Conservation (phyloP, 306 rosid genomes). For the Quercus berberidifolia region DNA sequence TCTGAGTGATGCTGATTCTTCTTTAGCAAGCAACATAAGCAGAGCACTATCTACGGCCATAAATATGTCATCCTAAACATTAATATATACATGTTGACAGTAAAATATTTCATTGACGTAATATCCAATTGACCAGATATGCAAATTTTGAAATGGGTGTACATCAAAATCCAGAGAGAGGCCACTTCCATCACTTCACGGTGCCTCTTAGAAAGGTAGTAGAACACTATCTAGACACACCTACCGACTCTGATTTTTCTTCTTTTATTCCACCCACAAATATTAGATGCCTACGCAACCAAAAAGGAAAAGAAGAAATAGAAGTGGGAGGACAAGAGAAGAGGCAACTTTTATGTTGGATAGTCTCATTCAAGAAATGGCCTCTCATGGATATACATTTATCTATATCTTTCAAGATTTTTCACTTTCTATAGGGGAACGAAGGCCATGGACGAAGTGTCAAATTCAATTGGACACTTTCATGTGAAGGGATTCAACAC, state of each 20-base stretch:
- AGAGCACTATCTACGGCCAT: neutral
- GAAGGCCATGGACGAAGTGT: neutral
- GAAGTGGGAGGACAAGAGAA: neutral
- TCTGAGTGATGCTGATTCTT: neutral
- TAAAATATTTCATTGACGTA: neutral
- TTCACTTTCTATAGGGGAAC: neutral
- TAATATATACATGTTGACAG: too few relatives aligned
- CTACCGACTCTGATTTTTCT: neutral
- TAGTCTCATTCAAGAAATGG: neutral
- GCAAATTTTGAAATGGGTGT: neutral
- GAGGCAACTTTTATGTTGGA: neutral
- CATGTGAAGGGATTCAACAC: conserved; percentile 9
- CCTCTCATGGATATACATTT: neutral
- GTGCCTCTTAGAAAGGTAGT: neutral
- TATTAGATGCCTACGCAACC: neutral
- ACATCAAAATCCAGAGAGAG: neutral
- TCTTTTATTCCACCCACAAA: neutral
- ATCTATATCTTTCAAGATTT: neutral
- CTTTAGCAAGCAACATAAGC: neutral
- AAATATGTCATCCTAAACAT: neutral
- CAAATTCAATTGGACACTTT: neutral
- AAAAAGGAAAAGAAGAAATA: neutral
- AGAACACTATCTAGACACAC: neutral
- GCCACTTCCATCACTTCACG: neutral
- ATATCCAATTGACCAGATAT: neutral